Percentiles rank a stretch among this genome's conserved stretches.
Evolutionary conservation across 2,329 filamentous ascomycete genomes (phyloP).

Genomic region (Setomelanomma holmii): DNA sequence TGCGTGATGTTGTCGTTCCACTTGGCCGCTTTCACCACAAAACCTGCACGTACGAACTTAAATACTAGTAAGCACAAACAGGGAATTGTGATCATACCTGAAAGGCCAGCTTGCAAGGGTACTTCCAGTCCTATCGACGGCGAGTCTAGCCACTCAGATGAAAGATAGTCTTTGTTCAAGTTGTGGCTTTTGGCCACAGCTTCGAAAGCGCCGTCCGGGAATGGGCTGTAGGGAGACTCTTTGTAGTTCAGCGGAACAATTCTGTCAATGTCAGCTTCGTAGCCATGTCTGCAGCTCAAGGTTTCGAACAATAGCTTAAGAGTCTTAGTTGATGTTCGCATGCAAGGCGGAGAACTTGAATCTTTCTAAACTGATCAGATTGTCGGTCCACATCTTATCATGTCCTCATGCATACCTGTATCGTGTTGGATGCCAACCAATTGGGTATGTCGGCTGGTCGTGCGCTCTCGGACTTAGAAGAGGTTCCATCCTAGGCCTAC

Average conservation of each 20-base stretch:
- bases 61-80: too few species aligned
- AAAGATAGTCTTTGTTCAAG: conserved; percentile 1
- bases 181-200: not conserved
- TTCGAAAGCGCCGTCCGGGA: not conserved
- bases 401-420: not conserved
- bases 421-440: not conserved
- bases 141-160: conserved; percentile 3
- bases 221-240: not conserved
- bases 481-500: not conserved
- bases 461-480: not conserved
- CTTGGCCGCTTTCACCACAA: conserved; percentile 6
- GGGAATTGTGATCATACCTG: not conserved
- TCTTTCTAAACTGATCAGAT: not conserved
- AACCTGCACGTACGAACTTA: not conserved
- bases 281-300: not conserved
- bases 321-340: not conserved
- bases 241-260: conserved; percentile 3
- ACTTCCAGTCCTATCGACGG: conserved; percentile 7
- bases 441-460: not conserved
- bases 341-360: not conserved
- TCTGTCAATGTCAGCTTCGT: not conserved
- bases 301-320: not conserved
- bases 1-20: conserved; percentile 8
- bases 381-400: not conserved
- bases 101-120: not conserved